Conservation (phyloP, 108 stramenopile genomes). For the Fistulifera pelliculosa region DNA sequence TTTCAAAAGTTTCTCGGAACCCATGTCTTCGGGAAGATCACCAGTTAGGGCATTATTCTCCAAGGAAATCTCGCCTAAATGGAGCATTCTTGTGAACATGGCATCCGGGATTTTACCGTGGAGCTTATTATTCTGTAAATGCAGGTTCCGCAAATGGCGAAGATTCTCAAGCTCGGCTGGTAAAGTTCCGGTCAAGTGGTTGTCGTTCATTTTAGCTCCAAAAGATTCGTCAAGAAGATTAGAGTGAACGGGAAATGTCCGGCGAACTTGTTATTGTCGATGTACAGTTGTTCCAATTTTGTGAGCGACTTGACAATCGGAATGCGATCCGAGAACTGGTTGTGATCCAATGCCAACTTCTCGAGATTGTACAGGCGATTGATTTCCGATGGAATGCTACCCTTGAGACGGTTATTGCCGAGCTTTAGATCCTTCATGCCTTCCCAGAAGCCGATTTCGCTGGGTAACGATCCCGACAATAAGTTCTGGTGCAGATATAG, state of each 20-base stretch:
- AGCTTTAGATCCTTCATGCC: not conserved
- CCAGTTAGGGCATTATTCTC: conserved; percentile 28
- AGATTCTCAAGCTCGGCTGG: conserved; percentile 14
- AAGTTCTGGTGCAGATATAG: conserved; percentile 6
- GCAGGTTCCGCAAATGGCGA: conserved; percentile 5
- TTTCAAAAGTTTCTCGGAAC: not conserved
- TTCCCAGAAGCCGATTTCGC: conserved; percentile 5
- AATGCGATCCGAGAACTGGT: conserved; percentile 25
- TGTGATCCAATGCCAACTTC: conserved; percentile 12
- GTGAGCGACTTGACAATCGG: not conserved
- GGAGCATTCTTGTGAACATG: not conserved
- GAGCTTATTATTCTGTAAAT: conserved; percentile 10
- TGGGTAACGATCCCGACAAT: conserved; percentile 3
- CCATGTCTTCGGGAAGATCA: conserved; percentile 16
- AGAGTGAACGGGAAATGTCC: conserved; percentile 5
- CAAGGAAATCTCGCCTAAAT: conserved; percentile 5
- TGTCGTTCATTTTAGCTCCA: conserved; percentile 14
- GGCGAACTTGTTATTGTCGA: conserved; percentile 17
- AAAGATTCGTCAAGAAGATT: not conserved
- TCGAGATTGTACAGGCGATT: conserved; percentile 6
- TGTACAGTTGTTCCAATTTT: conserved; percentile 1
- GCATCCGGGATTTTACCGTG: conserved; percentile 11
- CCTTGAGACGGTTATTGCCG: conserved; percentile 9
- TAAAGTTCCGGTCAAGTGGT: conserved; percentile 17
- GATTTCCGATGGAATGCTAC: conserved; percentile 11